Evolutionary conservation across 495 filamentous ascomycete species (phyloP), one percentile per base, ranked within the genome.

Genomic region (Bacidia gigantensis): DNA sequence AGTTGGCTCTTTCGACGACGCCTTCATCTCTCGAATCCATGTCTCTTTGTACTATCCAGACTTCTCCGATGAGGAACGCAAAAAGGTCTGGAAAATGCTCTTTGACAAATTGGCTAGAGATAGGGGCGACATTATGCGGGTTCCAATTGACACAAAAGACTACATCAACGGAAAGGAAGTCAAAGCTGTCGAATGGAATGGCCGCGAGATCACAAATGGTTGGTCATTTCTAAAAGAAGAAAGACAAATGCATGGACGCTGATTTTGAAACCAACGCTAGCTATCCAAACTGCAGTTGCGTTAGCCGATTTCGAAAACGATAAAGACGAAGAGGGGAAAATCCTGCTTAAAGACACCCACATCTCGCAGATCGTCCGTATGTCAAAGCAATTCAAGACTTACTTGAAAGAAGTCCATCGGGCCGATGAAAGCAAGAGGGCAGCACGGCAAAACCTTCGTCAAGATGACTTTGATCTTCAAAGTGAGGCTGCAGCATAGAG

Each of bases 141-240:
- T 56, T 11, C 18, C 20, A 12, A 38, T 38, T 2, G 18, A 41
- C 2, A 25, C 45, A 5, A 51, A 51, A 52, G 45, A 41, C 3
- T 56, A 50, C 23, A 45, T 50, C 24, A 14, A 43, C 2, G 26
- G 26, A 9, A 45, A 58, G 18, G 29, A 35, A 35, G 24, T 55
- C 21, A 24, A 18, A n/a, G 46, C 26, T 18, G 17, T 62, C 14
- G 38, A 58, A 25, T 64, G 62, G 62, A 64, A 64, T 56, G 62
- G 62, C 11, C 54, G 60, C 1, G 60, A 66, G 32, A 64, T 64
- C 26, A 53, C 51, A 9, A 61, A 63, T 32, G 51, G 56, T 53
- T n/a, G 53, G 57, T 41, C 14, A 11, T 35, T 5, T 7, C 29
- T 35, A 14, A 5, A 35, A 35, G 14, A 35, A 14, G 14, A 7